Conservation (phyloP, 2,329 filamentous ascomycete species). For the Cladobotryum mycophilum region DNA sequence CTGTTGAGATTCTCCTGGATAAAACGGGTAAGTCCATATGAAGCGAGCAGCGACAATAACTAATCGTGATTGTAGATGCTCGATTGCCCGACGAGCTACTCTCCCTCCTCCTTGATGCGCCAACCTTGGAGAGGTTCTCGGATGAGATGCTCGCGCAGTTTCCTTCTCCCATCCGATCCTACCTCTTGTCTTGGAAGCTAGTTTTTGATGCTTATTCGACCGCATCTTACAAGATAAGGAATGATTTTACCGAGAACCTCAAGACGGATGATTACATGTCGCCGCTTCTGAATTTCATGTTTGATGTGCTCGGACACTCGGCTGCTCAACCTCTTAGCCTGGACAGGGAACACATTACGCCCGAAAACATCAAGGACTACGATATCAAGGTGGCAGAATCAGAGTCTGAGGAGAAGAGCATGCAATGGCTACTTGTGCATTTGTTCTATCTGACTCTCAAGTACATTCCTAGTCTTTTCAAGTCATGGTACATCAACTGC, state of each 20-base stretch:
- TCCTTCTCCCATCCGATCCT: constrained; percentile 65
- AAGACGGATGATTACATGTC: constrained; percentile 65
- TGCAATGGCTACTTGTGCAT: constrained; percentile 78
- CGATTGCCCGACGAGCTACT: constrained; percentile 77
- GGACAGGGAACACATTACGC: constrained; percentile 57
- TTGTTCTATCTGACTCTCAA: constrained; percentile 78
- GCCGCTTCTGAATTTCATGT: constrained; percentile 69
- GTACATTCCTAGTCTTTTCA: constrained; percentile 71
- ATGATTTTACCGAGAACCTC: constrained; percentile 72
- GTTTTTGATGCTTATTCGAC: constrained; percentile 79
- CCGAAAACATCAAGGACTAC: constrained; percentile 50
- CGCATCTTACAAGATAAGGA: constrained; percentile 74
- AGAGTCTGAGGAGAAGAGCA: constrained; percentile 62
- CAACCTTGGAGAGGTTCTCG: constrained; percentile 60
- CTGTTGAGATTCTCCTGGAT: constrained; percentile 67
- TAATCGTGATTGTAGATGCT: constrained; percentile 40
- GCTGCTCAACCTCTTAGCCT: constrained; percentile 68
- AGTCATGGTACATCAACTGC: constrained; percentile 77
- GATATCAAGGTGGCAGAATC: constrained; percentile 46
- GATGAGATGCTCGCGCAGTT: constrained; percentile 62
- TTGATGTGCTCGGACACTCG: constrained; percentile 77
- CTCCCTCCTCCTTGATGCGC: constrained; percentile 73
- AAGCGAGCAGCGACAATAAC: background rate
- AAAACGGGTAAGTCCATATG: constrained; percentile 45
- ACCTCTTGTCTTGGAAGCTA: constrained; percentile 83